These are phyloP conservation scores for Pseudocercospora fijiensis DNA, from an alignment of 2,329 filamentous ascomycete species.

Conservation along the genomic window DNA sequence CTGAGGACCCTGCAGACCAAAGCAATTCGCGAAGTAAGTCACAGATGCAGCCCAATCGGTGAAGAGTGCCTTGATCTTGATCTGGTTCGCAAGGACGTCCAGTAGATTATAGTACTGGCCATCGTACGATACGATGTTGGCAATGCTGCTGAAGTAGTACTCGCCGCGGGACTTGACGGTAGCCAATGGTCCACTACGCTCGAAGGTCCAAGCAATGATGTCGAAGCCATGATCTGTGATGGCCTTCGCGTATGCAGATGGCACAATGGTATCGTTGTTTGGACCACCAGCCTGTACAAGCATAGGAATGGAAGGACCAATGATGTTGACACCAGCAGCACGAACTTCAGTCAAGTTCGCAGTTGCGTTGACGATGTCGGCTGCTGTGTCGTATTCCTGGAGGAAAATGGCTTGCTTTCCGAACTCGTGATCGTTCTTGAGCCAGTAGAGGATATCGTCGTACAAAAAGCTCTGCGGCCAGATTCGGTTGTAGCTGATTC, in stretches of 20 bases:
- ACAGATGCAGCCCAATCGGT: slow-evolving; percentile 11
- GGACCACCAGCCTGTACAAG: slow-evolving; percentile 7
- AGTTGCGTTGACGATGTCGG: slow-evolving; percentile 9
- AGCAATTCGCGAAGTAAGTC: slow-evolving; percentile 15
- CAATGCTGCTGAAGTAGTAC: slow-evolving; percentile 17
- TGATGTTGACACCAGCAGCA: slow-evolving; percentile 15
- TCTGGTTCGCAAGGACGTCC: slow-evolving; percentile 12
- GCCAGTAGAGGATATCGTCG: slow-evolving; percentile 14
- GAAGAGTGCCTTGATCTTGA: slow-evolving; percentile 11
- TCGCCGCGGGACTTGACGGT: slow-evolving; percentile 13
- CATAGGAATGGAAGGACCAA: slow-evolving; percentile 14
- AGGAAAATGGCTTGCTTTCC: slow-evolving; percentile 14
- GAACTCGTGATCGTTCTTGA: slow-evolving; percentile 16
- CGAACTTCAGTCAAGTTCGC: slow-evolving; percentile 10
- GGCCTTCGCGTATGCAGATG: slow-evolving; percentile 8
- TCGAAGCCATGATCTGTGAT: slow-evolving; percentile 9
- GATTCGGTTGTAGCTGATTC: slow-evolving; percentile 12
- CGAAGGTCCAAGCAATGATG: slow-evolving; percentile 15
- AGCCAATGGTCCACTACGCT: slow-evolving; percentile 10
- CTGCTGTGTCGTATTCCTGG: slow-evolving; percentile 13
- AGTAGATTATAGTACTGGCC: slow-evolving; percentile 13
- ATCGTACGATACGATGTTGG: slow-evolving; percentile 11
- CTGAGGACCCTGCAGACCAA: slow-evolving; percentile 9
- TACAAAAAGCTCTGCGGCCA: slow-evolving; percentile 13
- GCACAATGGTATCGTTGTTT: slow-evolving; percentile 10